phyloP scores from a whole-genome alignment of 1,284 basidiomycete species.

The Sutorius eximius region DNA sequence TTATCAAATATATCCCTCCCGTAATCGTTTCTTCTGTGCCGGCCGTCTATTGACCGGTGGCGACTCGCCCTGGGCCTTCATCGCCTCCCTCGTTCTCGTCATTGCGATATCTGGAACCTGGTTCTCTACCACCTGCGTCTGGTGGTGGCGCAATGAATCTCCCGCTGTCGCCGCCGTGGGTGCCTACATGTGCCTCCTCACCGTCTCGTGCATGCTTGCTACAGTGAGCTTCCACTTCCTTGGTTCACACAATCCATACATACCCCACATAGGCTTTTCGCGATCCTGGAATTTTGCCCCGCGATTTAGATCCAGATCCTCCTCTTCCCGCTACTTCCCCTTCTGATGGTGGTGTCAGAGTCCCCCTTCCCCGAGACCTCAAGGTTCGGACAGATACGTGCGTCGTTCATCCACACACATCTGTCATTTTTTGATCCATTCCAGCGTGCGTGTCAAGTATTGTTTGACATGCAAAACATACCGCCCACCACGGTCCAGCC shows the following conservation, averaged over 20 bases:
- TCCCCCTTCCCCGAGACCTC: constrained; percentile 78
- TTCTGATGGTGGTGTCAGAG: constrained; percentile 58
- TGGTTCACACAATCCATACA: not conserved
- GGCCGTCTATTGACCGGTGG: constrained; percentile 82
- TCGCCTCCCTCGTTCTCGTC: constrained; percentile 61
- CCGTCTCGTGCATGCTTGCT: constrained; percentile 73
- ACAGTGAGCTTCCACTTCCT: constrained; percentile 49
- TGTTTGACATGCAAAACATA: constrained; percentile 90
- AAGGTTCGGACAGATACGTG: constrained; percentile 77
- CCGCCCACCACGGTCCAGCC: constrained; percentile 86
- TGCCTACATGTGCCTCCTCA: constrained; percentile 75
- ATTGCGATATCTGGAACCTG: constrained; percentile 72
- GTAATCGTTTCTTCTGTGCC: constrained; percentile 71
- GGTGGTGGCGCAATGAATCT: constrained; percentile 80
- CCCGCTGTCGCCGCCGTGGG: constrained; percentile 75
- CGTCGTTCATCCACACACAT: constrained; percentile 34
- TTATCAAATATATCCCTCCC: constrained; percentile 64
- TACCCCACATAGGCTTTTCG: constrained; percentile 56
- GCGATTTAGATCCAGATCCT: constrained; percentile 81
- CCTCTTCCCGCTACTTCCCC: constrained; percentile 64
- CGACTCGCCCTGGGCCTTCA: constrained; percentile 78
- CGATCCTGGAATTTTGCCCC: constrained; percentile 89
- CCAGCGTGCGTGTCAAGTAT: constrained; percentile 84
- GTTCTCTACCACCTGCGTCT: constrained; percentile 83
- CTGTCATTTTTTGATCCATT: not conserved